Conservation (phyloP, 352 stramenopile species). For the Phytophthora citricola region DNA sequence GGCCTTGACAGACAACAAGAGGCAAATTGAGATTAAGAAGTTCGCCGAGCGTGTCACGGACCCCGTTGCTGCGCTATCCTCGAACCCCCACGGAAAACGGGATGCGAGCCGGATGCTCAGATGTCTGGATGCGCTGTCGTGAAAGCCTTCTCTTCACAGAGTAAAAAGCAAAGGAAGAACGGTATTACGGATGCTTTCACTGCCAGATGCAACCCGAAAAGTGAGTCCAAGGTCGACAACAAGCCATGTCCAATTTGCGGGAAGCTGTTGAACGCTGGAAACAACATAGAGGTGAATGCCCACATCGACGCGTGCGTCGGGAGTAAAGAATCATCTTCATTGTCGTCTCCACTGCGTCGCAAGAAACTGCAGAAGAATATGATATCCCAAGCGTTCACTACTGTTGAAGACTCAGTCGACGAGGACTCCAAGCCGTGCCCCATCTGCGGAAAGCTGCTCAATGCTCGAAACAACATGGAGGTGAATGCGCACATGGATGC, state of each 20-base stretch:
- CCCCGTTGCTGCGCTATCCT: slow-evolving; percentile 5
- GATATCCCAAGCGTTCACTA: slow-evolving; percentile 13
- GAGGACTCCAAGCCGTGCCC: slow-evolving; percentile 48
- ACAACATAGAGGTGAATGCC: slow-evolving; percentile 63
- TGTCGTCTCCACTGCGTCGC: slow-evolving; percentile 13
- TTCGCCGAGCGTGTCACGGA: slow-evolving; percentile 39
- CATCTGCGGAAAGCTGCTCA: slow-evolving; percentile 65
- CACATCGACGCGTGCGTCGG: slow-evolving; percentile 68
- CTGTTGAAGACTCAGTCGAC: slow-evolving; percentile 1
- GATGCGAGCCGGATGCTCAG: background rate
- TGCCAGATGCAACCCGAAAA: slow-evolving; percentile 3
- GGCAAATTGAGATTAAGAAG: slow-evolving; percentile 55
- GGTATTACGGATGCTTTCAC: slow-evolving; percentile 8
- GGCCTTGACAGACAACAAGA: slow-evolving; percentile 33
- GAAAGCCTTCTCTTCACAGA: background rate
- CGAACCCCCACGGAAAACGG: slow-evolving; percentile 3
- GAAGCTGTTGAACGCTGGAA: slow-evolving; percentile 55
- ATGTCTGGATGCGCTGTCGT: background rate
- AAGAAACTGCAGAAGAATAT: slow-evolving; percentile 24
- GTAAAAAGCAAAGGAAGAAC: slow-evolving; percentile 18
- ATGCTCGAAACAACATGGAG: slow-evolving; percentile 54
- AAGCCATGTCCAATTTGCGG: slow-evolving; percentile 59
- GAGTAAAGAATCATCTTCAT: slow-evolving; percentile 8
- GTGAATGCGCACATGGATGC: slow-evolving; percentile 75
- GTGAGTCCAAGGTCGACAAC: slow-evolving; percentile 24